Percentiles rank a stretch among this genome's conserved stretches.
Evolutionary conservation across 345 rosid species (phyloP).

Genomic region (rapeseed (Brassica napus)): DNA sequence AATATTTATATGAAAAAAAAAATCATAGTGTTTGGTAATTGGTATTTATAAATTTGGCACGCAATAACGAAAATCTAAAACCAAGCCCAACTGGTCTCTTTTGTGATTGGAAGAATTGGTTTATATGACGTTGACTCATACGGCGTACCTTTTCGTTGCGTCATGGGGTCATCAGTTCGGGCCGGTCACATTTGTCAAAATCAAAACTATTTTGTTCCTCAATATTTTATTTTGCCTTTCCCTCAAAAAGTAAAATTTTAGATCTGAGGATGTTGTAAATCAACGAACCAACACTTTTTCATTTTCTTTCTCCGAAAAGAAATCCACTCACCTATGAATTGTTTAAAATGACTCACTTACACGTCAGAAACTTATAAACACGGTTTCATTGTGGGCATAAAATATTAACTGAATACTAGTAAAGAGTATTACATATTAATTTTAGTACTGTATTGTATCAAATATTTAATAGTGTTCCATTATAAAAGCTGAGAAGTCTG

Average conservation of each 20-base stretch:
- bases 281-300: background rate
- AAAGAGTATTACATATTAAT: too few species aligned
- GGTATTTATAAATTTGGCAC: too few species aligned
- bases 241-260: conserved; percentile 31
- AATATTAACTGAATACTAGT: background rate
- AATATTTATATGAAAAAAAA: too few species aligned
- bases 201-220: conserved; percentile 25
- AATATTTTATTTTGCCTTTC: conserved; percentile 28
- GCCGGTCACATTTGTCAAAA: conserved; percentile 28
- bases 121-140: conserved; percentile 27
- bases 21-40: too few species aligned
- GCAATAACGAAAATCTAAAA: background rate
- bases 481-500: too few species aligned
- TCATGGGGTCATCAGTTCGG: conserved; percentile 31
- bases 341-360: conserved; percentile 34
- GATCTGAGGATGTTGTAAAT: background rate
- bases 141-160: conserved; percentile 26
- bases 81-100: conserved; percentile 23
- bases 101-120: conserved; percentile 27
- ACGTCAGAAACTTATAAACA: conserved; percentile 37
- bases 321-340: conserved; percentile 7
- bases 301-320: background rate
- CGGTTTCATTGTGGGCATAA: conserved; percentile 24
- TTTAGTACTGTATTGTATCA: too few species aligned
- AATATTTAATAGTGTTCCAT: too few species aligned